These are phyloP conservation scores for Claviceps monticola DNA, from an alignment of 2,329 filamentous ascomycete species.

Conservation along the genomic window DNA sequence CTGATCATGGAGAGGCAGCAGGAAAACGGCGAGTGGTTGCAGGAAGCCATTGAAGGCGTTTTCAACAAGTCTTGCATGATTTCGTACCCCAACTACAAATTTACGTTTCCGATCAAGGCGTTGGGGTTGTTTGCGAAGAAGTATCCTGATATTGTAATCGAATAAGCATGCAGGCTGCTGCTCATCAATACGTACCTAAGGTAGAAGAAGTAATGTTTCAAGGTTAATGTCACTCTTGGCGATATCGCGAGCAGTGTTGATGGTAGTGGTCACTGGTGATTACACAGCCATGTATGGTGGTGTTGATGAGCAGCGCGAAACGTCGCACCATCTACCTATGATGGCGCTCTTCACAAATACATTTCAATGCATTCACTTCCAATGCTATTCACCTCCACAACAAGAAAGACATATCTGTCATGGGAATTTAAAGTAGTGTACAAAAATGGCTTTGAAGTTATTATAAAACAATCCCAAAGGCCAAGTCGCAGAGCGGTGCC, in stretches of 20 bases:
- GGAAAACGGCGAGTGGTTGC: slow-evolving; percentile 81
- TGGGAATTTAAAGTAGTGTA: no score
- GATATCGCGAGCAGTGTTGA: background rate
- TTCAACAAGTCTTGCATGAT: slow-evolving; percentile 99
- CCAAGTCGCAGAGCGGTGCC: no score
- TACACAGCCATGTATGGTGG: background rate
- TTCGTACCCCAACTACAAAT: slow-evolving; percentile 98
- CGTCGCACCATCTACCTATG: no score
- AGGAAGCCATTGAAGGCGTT: slow-evolving; percentile 92
- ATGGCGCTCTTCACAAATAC: no score
- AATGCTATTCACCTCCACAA: no score
- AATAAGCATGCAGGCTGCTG: background rate
- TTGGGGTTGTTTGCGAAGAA: slow-evolving; percentile 72
- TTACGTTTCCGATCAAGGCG: slow-evolving; percentile 87
- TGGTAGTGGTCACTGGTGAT: background rate
- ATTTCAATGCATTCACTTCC: no score
- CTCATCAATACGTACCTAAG: background rate
- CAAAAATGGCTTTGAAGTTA: no score
- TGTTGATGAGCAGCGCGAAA: background rate
- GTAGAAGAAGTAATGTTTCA: background rate
- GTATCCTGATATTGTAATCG: slow-evolving; percentile 51
- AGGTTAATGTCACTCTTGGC: background rate
- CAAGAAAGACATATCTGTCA: no score
- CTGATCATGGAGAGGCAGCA: slow-evolving; percentile 79
- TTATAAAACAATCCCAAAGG: no score